Conservation (phyloP, 1,284 basidiomycete genomes). For the Apiotrichum sp. region DNA sequence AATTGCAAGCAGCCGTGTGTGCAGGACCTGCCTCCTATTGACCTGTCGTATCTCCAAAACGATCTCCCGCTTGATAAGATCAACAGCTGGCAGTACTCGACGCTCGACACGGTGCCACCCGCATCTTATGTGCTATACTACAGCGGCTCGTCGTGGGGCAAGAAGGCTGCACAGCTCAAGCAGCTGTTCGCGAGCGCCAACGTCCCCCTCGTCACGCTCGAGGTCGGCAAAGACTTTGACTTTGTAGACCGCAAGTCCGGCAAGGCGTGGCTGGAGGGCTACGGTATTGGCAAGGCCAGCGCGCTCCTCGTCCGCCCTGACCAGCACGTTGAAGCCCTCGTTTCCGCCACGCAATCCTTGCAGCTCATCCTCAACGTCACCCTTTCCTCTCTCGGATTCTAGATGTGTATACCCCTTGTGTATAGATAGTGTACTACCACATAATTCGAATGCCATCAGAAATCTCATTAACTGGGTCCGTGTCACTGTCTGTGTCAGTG, state of each 20-base stretch:
- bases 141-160: slow-evolving; percentile 7
- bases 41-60: slow-evolving; percentile 16
- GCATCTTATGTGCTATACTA: slow-evolving; percentile 14
- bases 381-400: slow-evolving; percentile 2
- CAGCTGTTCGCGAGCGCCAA: slow-evolving; percentile 1
- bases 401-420: neutral
- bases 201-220: slow-evolving; percentile 4
- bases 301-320: slow-evolving; percentile 19
- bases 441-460: no score
- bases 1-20: slow-evolving; percentile 1
- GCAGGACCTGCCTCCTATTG: slow-evolving; percentile 10
- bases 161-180: slow-evolving; percentile 7
- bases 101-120: slow-evolving; percentile 15
- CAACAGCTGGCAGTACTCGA: slow-evolving; percentile 15
- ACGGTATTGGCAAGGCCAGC: slow-evolving; percentile 10
- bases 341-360: neutral
- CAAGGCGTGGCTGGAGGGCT: slow-evolving; percentile 16
- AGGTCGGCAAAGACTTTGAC: slow-evolving; percentile 19
- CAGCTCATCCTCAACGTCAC: neutral
- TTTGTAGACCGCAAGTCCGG: slow-evolving; percentile 17
- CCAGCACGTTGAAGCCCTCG: slow-evolving; percentile 19
- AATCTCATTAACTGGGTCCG: no score
- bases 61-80: slow-evolving; percentile 13
- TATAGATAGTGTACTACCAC: slow-evolving; percentile 3
- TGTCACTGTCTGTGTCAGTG: no score